A percentile compares a stretch with the other conserved stretches of the same genome.
phyloP scores from a whole-genome alignment of 2,329 filamentous ascomycete genomes.

The Rhexocercosporidium sp. region DNA sequence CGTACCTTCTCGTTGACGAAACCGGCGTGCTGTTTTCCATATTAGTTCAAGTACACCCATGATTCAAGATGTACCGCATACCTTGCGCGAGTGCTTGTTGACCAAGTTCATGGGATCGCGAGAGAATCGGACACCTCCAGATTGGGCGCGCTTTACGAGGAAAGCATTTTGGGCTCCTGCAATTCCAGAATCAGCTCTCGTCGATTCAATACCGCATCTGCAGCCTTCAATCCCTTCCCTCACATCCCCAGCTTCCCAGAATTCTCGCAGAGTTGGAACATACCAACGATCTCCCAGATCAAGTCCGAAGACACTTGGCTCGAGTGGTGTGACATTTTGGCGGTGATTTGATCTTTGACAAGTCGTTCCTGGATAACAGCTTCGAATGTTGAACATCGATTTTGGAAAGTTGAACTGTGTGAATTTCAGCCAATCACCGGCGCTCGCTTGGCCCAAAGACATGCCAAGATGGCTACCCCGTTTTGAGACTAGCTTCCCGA shows the following conservation, averaged over 20 bases:
- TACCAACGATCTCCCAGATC: conserved; percentile 95
- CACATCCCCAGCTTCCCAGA: not conserved
- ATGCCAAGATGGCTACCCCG: not conserved
- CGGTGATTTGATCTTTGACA: conserved; percentile 22
- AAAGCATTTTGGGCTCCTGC: conserved; percentile 86
- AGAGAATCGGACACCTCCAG: conserved; percentile 87
- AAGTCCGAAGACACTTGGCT: conserved; percentile 87
- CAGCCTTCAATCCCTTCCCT: conserved; percentile 1
- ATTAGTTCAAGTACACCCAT: conserved; percentile 22
- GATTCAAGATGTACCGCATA: conserved; percentile 47
- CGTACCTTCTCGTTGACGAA: conserved; percentile 92
- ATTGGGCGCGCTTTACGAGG: conserved; percentile 86
- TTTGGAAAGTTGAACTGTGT: conserved; percentile 17
- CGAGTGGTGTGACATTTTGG: conserved; percentile 55
- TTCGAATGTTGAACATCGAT: conserved; percentile 20
- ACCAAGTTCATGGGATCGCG: conserved; percentile 91
- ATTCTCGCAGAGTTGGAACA: conserved; percentile 50
- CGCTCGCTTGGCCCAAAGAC: no score
- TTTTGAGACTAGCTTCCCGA: not conserved
- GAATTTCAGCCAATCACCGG: conserved; percentile 25
- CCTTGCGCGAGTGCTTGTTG: conserved; percentile 93
- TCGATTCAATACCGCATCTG: not conserved
- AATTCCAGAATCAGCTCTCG: conserved; percentile 29
- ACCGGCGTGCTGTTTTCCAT: conserved; percentile 75
- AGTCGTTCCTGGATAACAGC: conserved; percentile 14